These are phyloP conservation scores for Echeveria elegans DNA, from an alignment of 164 flowering plant genomes.

Conservation along the genomic window DNA sequence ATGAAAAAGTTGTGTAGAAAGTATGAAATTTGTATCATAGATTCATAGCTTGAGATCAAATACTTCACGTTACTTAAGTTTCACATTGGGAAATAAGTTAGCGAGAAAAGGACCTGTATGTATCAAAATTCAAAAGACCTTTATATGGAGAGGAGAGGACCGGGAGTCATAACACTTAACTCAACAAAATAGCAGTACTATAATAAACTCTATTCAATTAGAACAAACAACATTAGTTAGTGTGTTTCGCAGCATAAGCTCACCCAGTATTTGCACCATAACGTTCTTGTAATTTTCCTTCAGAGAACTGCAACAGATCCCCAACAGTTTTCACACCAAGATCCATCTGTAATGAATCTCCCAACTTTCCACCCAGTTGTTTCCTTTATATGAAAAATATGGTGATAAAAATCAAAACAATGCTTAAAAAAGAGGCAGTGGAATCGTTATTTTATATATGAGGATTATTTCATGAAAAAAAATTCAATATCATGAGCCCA, in stretches of 20 bases:
- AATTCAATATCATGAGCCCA: too few relatives aligned
- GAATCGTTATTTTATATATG: not conserved
- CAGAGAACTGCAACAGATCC: slow-evolving; percentile 78
- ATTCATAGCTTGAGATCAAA: too few relatives aligned
- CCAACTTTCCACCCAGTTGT: slow-evolving; percentile 91
- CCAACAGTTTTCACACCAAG: slow-evolving; percentile 79
- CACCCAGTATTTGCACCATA: slow-evolving; percentile 96
- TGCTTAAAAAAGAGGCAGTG: not conserved
- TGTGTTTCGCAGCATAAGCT: not conserved
- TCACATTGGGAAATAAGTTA: too few relatives aligned
- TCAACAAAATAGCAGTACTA: too few relatives aligned
- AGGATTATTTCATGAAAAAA: not conserved
- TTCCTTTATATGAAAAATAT: slow-evolving; percentile 1
- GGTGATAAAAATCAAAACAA: not conserved
- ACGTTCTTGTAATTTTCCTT: slow-evolving; percentile 68
- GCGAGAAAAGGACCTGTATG: too few relatives aligned
- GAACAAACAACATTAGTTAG: too few relatives aligned
- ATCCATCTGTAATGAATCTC: slow-evolving; percentile 71
- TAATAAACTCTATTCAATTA: too few relatives aligned
- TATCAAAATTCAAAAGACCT: too few relatives aligned
- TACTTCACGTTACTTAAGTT: too few relatives aligned
- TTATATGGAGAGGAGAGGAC: too few relatives aligned
- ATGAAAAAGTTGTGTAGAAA: not conserved
- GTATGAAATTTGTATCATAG: too few relatives aligned
- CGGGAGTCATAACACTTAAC: too few relatives aligned